phyloP scores from a whole-genome alignment of 176 grass and related monocot species.

The Miscanthus lutarioriparius region DNA sequence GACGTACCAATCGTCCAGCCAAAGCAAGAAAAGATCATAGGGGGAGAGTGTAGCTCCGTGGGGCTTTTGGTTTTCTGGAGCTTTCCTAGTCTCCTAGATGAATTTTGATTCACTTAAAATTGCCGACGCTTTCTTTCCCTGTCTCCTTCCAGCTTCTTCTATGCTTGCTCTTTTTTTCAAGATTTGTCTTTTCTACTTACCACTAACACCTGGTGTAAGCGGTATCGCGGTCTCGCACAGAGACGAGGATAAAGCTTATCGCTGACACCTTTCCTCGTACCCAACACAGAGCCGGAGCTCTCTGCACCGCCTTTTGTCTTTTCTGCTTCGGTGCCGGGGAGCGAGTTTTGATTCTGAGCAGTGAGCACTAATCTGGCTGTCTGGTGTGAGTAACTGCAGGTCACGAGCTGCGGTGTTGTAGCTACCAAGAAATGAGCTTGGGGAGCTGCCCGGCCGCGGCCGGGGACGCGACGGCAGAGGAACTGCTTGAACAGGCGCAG shows the following conservation, averaged over 20 bases:
- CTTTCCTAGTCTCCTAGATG: constrained; percentile 32
- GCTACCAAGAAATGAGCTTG: constrained; percentile 36
- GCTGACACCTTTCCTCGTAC: too few relatives aligned
- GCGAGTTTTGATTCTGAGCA: background rate
- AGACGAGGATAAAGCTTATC: too few relatives aligned
- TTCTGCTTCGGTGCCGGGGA: background rate
- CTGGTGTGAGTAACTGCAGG: constrained; percentile 36
- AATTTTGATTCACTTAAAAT: constrained; percentile 34
- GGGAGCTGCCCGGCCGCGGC: constrained; percentile 38
- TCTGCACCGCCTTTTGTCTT: too few relatives aligned
- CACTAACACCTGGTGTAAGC: too few relatives aligned
- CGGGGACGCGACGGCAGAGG: constrained; percentile 43
- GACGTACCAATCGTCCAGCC: constrained; percentile 19
- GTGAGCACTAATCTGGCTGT: constrained; percentile 27
- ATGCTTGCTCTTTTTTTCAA: background rate
- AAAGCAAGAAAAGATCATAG: background rate
- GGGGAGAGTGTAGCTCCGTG: background rate
- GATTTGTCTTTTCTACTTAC: constrained; percentile 36
- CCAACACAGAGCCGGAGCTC: too few relatives aligned
- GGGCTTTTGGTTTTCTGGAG: constrained; percentile 30
- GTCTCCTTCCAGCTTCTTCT: constrained; percentile 32
- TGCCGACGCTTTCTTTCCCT: background rate
- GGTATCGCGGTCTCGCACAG: too few relatives aligned
- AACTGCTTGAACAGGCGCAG: constrained; percentile 51
- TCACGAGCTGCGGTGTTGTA: constrained; percentile 28